Conservation (phyloP, 345 rosid species). For the Aethionema arabicum region DNA sequence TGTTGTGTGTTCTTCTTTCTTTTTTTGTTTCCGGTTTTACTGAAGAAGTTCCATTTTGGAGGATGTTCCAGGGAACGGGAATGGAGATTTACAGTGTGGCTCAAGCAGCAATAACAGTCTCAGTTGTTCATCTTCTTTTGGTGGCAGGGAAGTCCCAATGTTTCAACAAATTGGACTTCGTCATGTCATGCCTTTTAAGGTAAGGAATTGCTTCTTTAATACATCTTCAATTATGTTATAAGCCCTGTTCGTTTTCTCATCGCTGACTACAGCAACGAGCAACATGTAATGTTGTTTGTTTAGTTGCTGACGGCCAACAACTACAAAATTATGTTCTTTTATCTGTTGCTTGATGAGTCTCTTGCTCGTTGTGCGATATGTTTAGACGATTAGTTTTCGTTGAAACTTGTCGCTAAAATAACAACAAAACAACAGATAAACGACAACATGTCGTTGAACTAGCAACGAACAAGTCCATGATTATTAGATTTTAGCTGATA, state of each 20-base stretch:
- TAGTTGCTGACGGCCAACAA: too few species aligned
- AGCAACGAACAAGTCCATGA: too few species aligned
- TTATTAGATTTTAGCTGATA: not conserved
- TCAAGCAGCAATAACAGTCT: conserved; percentile 35
- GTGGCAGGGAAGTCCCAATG: conserved; percentile 29
- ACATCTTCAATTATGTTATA: not conserved
- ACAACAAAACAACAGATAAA: too few species aligned
- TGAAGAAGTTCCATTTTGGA: conserved; percentile 41
- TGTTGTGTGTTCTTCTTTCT: conserved; percentile 13
- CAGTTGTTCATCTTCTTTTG: conserved; percentile 30
- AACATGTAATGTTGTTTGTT: too few species aligned
- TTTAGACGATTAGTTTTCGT: too few species aligned
- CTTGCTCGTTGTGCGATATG: too few species aligned
- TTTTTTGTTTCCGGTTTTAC: conserved; percentile 17
- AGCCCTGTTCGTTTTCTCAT: too few species aligned
- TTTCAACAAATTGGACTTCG: conserved; percentile 4
- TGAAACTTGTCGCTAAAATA: too few species aligned
- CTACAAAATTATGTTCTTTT: too few species aligned
- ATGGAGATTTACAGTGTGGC: conserved; percentile 29
- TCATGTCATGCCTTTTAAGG: conserved; percentile 36
- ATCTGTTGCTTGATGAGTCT: too few species aligned
- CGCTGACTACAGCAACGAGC: too few species aligned
- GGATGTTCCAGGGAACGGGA: conserved; percentile 37
- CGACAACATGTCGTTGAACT: too few species aligned
- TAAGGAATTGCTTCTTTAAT: conserved; percentile 2